Evolutionary conservation across 2,329 filamentous ascomycete species (phyloP), one percentile per base, ranked within the genome.

Genomic region (Aspergillus puulaauensis): DNA sequence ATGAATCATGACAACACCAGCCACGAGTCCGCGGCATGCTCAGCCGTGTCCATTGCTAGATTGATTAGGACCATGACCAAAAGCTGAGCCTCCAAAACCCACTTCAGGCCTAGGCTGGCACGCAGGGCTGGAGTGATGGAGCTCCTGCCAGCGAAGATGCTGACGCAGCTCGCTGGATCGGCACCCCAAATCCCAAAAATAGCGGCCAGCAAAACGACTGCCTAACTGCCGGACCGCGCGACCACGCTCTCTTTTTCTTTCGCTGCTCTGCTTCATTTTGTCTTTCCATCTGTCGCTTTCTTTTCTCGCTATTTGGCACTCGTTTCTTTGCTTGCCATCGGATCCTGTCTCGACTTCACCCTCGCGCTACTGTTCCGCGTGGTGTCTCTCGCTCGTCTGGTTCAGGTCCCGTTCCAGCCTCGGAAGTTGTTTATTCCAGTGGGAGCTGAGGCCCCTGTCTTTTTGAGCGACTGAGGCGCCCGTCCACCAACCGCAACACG

Each of bases 171-270:
- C 45, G 55, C 37, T 48, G 33, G 57, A 62, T 62, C 60, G 23
- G 49, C 58, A 37, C 44, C 50, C 60, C 60, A 60, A 62, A 62
- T 40, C 50, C 60, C 60, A 60, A 62, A 62, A 62, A 62, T 62
- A 62, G 58, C 44, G 35, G 23, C 33, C 51, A 24, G 54, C 57
- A 62, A 60, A 61, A 56, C 51, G 56, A 52, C 60, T 58, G 59
- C 59, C 59, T 61, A 61, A 61, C 31, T 6, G 49, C 37, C 33
- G 14, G 8, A 37, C 49, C 45, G 41, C 45, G 51, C 45, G 49
- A 58, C 45, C 39, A 45, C 45, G 35, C 31, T 52, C 41, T 47
- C 19, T 33, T 49, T 31, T 57, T 56, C 52, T 57, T 50, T 40
- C 44, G 12, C 41, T 43, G 19, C n/a, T 17, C n/a, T 27, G 31